phyloP scores from a whole-genome alignment of 495 filamentous ascomycete genomes.

The Lophium mytilinum region DNA sequence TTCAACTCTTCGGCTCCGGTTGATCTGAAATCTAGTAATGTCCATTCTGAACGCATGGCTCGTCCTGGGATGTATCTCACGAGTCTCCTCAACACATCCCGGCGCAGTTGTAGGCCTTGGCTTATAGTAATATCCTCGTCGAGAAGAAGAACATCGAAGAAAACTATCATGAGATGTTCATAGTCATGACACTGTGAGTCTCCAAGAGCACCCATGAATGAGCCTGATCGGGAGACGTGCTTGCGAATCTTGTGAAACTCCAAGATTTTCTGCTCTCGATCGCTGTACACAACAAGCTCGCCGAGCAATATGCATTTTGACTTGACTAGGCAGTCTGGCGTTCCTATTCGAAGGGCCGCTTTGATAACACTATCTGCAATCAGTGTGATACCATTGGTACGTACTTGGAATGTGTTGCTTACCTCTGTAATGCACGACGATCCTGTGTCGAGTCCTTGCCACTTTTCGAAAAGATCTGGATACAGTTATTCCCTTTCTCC shows the following conservation, averaged over 20 bases:
- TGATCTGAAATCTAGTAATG: conserved; percentile 53
- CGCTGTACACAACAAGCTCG: conserved; percentile 70
- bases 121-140: conserved; percentile 60
- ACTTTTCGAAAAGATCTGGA: conserved; percentile 85
- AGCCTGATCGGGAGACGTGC: conserved; percentile 66
- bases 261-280: conserved; percentile 50
- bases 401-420: neutral
- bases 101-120: conserved; percentile 51
- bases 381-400: neutral
- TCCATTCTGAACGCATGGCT: conserved; percentile 52
- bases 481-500: conserved; percentile 42
- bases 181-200: conserved; percentile 65
- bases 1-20: conserved; percentile 44
- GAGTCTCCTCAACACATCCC: conserved; percentile 49
- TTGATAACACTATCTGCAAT: conserved; percentile 33
- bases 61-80: conserved; percentile 49
- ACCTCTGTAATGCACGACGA: conserved; percentile 48
- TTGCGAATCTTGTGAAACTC: conserved; percentile 75
- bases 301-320: conserved; percentile 70
- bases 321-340: conserved; percentile 47
- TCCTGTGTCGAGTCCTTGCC: conserved; percentile 80
- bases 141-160: conserved; percentile 68
- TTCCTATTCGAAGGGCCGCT: conserved; percentile 51
- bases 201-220: conserved; percentile 54
- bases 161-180: conserved; percentile 78